Percentiles rank a stretch among this genome's conserved stretches.
These are phyloP conservation scores for Backusella liffmaniae DNA, from an alignment of 192 early-diverging fungal genomes.

Conservation along the genomic window DNA sequence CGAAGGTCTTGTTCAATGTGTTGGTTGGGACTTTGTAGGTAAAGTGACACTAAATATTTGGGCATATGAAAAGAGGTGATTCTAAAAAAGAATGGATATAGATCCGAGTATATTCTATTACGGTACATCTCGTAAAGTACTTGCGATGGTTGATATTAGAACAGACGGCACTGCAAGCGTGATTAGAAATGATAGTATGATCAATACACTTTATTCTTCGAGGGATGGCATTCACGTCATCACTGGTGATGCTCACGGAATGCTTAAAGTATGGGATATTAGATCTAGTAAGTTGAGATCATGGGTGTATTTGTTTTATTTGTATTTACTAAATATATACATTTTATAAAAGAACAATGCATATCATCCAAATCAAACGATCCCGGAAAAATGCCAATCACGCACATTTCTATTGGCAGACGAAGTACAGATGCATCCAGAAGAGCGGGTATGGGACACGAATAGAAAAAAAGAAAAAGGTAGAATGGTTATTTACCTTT, in stretches of 20 bases:
- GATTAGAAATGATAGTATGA: conserved; percentile 73
- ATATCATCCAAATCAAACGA: conserved; percentile 64
- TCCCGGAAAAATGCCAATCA: conserved; percentile 71
- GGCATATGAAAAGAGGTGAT: too few relatives aligned
- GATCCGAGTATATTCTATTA: conserved; percentile 74
- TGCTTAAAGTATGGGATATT: conserved; percentile 92
- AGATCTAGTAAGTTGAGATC: conserved; percentile 52
- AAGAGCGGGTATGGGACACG: conserved; percentile 33
- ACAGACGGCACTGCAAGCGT: conserved; percentile 21
- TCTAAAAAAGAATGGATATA: conserved; percentile 17
- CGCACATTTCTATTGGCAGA: conserved; percentile 64
- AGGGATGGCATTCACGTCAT: conserved; percentile 70
- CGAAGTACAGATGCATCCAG: conserved; percentile 37
- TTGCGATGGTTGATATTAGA: conserved; percentile 65
- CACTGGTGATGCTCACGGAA: conserved; percentile 84
- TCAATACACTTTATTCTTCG: conserved; percentile 79
- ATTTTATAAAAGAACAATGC: conserved; percentile 41
- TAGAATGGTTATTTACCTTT: background rate
- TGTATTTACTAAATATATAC: too few relatives aligned
- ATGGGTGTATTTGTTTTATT: background rate
- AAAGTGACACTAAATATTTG: conserved; percentile 3
- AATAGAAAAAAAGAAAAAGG: background rate
- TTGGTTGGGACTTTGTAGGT: conserved; percentile 73
- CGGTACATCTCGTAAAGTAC: conserved; percentile 73
- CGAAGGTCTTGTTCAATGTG: conserved; percentile 87